A percentile compares a stretch with the other conserved stretches of the same genome.
These are phyloP conservation scores for Microdochium trichocladiopsis DNA, from an alignment of 2,329 filamentous ascomycete genomes.

Conservation along the genomic window DNA sequence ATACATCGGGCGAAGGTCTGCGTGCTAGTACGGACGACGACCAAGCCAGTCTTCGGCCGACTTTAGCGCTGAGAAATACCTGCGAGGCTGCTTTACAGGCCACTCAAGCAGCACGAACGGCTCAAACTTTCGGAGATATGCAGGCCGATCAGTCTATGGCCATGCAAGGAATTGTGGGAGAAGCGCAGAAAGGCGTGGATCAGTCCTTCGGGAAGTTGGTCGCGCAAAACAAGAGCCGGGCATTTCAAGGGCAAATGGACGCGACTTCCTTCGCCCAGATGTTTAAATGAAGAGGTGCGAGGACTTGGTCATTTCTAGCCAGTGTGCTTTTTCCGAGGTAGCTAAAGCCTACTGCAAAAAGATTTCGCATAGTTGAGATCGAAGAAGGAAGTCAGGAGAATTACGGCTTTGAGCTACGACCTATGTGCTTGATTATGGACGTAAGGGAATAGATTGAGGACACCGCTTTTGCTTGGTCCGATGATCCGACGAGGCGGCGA, in stretches of 20 bases:
- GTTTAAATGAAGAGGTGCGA: slow-evolving; percentile 1
- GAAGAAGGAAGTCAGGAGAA: background rate
- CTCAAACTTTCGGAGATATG: slow-evolving; percentile 7
- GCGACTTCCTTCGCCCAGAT: slow-evolving; percentile 6
- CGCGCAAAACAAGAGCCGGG: slow-evolving; percentile 3
- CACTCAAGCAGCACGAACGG: slow-evolving; percentile 4
- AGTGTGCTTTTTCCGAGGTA: background rate
- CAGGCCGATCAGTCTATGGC: slow-evolving; percentile 5
- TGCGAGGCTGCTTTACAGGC: slow-evolving; percentile 5
- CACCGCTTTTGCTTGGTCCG: too few species aligned
- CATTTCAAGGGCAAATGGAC: slow-evolving; percentile 9
- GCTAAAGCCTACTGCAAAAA: background rate
- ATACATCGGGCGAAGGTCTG: background rate
- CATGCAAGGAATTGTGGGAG: slow-evolving; percentile 7
- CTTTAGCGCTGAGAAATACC: slow-evolving; percentile 3
- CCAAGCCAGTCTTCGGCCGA: slow-evolving; percentile 3
- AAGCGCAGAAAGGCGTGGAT: slow-evolving; percentile 6
- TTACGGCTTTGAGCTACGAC: background rate
- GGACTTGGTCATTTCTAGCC: background rate
- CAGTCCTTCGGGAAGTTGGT: slow-evolving; percentile 4
- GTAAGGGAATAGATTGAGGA: background rate
- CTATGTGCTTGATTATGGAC: background rate
- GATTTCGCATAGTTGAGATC: background rate
- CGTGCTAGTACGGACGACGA: background rate
- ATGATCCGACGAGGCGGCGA: background rate